These are phyloP conservation scores for Microdochium paspali DNA, from an alignment of 2,329 filamentous ascomycete genomes.

Conservation along the genomic window DNA sequence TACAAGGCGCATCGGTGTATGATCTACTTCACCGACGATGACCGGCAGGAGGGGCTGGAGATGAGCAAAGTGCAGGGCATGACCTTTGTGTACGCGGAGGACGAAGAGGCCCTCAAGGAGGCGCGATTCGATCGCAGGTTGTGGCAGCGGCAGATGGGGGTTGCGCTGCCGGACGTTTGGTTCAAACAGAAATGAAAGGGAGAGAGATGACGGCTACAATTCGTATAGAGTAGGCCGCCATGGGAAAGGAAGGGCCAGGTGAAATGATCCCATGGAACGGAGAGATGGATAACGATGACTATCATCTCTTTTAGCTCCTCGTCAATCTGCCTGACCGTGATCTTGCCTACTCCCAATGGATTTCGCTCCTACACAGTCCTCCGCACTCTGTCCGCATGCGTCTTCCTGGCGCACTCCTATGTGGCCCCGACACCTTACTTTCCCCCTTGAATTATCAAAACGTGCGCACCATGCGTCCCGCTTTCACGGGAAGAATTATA, in stretches of 20 bases:
- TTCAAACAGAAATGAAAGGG: no score
- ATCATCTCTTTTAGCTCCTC: constrained; percentile 25
- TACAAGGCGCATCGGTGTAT: constrained; percentile 6
- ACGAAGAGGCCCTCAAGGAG: constrained; percentile 11
- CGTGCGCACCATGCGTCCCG: not conserved
- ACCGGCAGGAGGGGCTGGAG: constrained; percentile 5
- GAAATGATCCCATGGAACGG: no score
- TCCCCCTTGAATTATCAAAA: constrained; percentile 11
- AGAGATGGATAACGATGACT: no score
- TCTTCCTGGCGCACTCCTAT: constrained; percentile 32
- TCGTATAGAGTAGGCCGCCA: no score
- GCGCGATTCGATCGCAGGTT: constrained; percentile 12
- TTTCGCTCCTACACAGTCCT: constrained; percentile 22
- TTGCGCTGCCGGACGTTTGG: constrained; percentile 5
- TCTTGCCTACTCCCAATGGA: not conserved
- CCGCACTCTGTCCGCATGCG: constrained; percentile 27
- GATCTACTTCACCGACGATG: constrained; percentile 8
- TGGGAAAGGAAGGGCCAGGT: no score
- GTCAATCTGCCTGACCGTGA: constrained; percentile 19
- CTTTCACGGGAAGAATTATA: constrained; percentile 20
- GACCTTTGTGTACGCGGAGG: constrained; percentile 17
- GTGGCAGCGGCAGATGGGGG: constrained; percentile 12
- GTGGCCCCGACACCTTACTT: constrained; percentile 21
- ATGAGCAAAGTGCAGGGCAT: constrained; percentile 8
- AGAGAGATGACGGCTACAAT: no score